A percentile compares a stretch with the other conserved stretches of the same genome.
These are phyloP conservation scores for Posidonia oceanica DNA, from an alignment of 116 monocot species.

Conservation along the genomic window DNA sequence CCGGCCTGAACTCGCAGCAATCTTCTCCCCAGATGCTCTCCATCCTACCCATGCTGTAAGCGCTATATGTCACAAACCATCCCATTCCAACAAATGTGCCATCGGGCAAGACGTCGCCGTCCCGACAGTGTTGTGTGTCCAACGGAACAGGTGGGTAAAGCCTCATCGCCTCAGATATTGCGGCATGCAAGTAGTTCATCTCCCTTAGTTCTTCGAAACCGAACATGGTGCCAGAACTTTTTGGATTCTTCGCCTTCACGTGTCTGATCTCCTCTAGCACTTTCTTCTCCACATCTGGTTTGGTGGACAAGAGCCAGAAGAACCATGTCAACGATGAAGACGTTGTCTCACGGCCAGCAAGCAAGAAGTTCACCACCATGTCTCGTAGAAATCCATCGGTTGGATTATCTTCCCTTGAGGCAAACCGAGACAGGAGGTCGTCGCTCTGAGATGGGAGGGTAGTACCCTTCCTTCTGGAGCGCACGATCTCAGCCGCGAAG, in stretches of 20 bases:
- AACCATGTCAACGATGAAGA: constrained; percentile 24
- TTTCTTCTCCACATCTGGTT: constrained; percentile 23
- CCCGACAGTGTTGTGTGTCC: constrained; percentile 8
- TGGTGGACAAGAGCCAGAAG: constrained; percentile 29
- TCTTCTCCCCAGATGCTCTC: constrained; percentile 28
- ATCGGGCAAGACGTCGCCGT: constrained; percentile 11
- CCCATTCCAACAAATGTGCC: constrained; percentile 7
- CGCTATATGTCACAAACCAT: constrained; percentile 23
- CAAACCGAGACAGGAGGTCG: constrained; percentile 13
- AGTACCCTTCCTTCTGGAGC: constrained; percentile 4
- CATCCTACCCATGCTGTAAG: constrained; percentile 34
- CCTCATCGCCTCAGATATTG: too few species aligned
- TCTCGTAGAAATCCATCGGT: not conserved
- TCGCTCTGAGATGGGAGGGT: not conserved
- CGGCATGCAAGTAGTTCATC: too few species aligned
- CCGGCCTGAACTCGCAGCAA: constrained; percentile 30
- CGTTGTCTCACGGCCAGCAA: constrained; percentile 8
- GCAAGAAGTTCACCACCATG: constrained; percentile 18
- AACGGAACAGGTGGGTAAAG: constrained; percentile 27
- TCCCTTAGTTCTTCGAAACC: too few species aligned
- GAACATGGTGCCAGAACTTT: too few species aligned
- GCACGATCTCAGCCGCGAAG: constrained; percentile 26
- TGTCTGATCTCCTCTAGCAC: constrained; percentile 19
- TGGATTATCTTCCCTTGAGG: too few species aligned
- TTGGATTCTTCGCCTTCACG: not conserved